These are phyloP conservation scores for Phaeoacremonium minimum DNA, from an alignment of 2,329 filamentous ascomycete genomes.

Conservation along the genomic window DNA sequence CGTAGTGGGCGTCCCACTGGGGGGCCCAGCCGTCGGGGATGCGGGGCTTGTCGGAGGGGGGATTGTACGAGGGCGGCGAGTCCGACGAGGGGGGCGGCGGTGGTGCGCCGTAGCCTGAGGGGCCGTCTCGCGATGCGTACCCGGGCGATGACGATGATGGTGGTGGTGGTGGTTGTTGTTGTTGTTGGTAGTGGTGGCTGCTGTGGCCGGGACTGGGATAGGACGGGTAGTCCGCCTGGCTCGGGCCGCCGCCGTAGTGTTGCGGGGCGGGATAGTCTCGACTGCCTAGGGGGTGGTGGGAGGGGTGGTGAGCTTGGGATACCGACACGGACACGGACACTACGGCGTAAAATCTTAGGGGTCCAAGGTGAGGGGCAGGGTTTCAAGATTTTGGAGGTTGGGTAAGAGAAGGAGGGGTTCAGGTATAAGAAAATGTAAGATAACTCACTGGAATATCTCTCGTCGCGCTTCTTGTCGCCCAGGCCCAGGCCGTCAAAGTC, in stretches of 20 bases:
- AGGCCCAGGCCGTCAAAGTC: slow-evolving; percentile 33
- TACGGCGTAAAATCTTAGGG: too few relatives aligned
- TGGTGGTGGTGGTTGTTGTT: too few relatives aligned
- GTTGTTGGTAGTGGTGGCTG: not conserved
- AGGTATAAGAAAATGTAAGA: slow-evolving; percentile 3
- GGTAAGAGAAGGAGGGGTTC: slow-evolving; percentile 2
- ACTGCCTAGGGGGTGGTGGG: not conserved
- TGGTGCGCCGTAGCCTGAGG: slow-evolving; percentile 10
- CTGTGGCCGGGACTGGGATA: not conserved
- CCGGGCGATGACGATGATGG: slow-evolving; percentile 1
- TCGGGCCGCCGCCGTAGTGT: not conserved
- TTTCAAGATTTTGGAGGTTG: too few relatives aligned
- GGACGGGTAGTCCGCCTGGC: not conserved
- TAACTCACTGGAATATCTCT: slow-evolving; percentile 10
- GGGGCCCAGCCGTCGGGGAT: slow-evolving; percentile 50
- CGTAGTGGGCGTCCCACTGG: slow-evolving; percentile 48
- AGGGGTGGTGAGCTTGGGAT: not conserved
- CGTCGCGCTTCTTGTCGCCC: slow-evolving; percentile 28
- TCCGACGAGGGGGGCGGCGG: slow-evolving; percentile 15
- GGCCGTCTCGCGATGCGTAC: slow-evolving; percentile 7
- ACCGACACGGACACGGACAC: too few relatives aligned
- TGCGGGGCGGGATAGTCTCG: not conserved
- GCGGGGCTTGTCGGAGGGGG: slow-evolving; percentile 30
- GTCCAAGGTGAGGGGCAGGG: too few relatives aligned
- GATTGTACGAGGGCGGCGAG: slow-evolving; percentile 14